Evolutionary conservation across 257 asterid species (phyloP).

Genomic region (Linderniella brevidens): DNA sequence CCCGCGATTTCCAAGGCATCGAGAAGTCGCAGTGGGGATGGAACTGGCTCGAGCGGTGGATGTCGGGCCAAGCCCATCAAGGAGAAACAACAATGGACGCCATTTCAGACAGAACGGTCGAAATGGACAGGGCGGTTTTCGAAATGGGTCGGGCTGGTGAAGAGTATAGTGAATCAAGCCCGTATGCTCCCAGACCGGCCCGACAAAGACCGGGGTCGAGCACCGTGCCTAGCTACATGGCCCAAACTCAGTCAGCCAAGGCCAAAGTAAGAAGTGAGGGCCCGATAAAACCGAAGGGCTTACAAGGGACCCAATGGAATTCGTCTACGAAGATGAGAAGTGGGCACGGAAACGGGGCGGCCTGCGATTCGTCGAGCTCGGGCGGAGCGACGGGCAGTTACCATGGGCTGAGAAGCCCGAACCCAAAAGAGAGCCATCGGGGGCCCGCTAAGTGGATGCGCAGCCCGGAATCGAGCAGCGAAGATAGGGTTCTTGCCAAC

Average conservation of each 20-base stretch:
- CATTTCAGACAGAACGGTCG: slow-evolving; percentile 55
- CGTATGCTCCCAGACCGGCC: slow-evolving; percentile 17
- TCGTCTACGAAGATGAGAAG: slow-evolving; percentile 34
- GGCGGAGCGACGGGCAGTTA: slow-evolving; percentile 31
- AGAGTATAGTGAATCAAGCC: slow-evolving; percentile 28
- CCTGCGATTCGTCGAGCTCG: slow-evolving; percentile 38
- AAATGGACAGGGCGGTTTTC: slow-evolving; percentile 30
- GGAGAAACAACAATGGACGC: slow-evolving; percentile 28
- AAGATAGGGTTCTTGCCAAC: slow-evolving; percentile 33
- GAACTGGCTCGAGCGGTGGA: slow-evolving; percentile 92
- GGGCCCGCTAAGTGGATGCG: slow-evolving; percentile 34
- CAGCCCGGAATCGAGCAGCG: slow-evolving; percentile 67
- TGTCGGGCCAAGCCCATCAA: slow-evolving; percentile 60
- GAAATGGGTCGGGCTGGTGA: slow-evolving; percentile 18
- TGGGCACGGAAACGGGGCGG: slow-evolving; percentile 13
- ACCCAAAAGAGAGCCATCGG: slow-evolving; percentile 17
- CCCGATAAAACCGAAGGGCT: slow-evolving; percentile 23
- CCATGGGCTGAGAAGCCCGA: slow-evolving; percentile 62
- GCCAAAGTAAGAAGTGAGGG: slow-evolving; percentile 55
- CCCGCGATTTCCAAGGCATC: slow-evolving; percentile 13
- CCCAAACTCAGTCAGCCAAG: slow-evolving; percentile 74
- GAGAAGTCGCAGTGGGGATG: slow-evolving; percentile 56
- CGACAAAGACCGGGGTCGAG: slow-evolving; percentile 15
- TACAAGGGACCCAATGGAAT: slow-evolving; percentile 36
- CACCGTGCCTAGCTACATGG: slow-evolving; percentile 64